Evolutionary conservation across 768 basidiomycete species (phyloP).

Genomic region (Nevesoporus exiguus): DNA sequence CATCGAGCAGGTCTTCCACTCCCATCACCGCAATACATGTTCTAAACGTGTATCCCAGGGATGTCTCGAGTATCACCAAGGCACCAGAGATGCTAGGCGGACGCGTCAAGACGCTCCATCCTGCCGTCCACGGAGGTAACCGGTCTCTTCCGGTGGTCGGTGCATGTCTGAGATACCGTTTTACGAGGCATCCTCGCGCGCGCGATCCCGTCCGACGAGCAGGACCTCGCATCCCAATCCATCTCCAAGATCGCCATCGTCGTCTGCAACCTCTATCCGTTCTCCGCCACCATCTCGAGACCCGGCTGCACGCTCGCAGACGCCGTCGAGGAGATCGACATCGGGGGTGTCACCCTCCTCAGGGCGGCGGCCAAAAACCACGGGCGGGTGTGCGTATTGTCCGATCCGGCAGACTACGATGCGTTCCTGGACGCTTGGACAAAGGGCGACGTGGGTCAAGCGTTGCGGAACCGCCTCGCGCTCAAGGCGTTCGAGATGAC

Average conservation of each 20-base stretch:
- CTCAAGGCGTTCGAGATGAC: conserved; percentile 98
- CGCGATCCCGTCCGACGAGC: conserved; percentile 83
- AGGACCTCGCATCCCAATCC: conserved; percentile 75
- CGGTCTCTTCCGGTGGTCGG: conserved; percentile 8
- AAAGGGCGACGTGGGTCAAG: conserved; percentile 69
- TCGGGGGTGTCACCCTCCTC: conserved; percentile 95
- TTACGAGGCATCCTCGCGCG: conserved; percentile 87
- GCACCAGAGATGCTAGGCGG: conserved; percentile 99
- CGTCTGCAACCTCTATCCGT: conserved; percentile 99
- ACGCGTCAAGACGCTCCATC: conserved; percentile 96
- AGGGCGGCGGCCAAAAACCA: conserved; percentile 99
- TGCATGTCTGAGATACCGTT: conserved; percentile 3
- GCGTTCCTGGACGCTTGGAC: conserved; percentile 78
- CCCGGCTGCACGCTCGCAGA: conserved; percentile 87
- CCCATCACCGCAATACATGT: neutral
- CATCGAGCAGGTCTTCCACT: conserved; percentile 70
- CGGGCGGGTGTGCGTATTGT: conserved; percentile 84
- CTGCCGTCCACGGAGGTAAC: conserved; percentile 93
- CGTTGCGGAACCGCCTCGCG: conserved; percentile 73
- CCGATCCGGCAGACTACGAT: conserved; percentile 84
- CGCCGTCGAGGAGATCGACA: conserved; percentile 97
- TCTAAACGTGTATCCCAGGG: conserved; percentile 46
- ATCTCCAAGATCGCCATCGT: conserved; percentile 96
- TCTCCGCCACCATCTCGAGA: conserved; percentile 84
- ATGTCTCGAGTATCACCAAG: conserved; percentile 96